Conservation (phyloP, 805 yeast species). For the Alloascoidea africana region DNA sequence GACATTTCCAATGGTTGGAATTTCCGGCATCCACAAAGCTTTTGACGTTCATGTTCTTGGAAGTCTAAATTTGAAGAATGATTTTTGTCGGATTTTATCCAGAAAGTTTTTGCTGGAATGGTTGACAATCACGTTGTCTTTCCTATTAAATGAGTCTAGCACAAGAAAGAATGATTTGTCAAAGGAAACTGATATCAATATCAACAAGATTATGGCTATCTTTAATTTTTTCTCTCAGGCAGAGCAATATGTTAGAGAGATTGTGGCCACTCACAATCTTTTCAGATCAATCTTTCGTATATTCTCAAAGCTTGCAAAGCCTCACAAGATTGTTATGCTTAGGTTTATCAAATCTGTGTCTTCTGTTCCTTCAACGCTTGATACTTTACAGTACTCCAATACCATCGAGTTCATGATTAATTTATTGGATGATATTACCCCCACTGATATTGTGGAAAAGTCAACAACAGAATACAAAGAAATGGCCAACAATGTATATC, state of each 20-base stretch:
- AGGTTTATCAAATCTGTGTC: constrained; percentile 24
- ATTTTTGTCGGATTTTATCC: constrained; percentile 29
- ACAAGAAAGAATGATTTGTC: constrained; percentile 8
- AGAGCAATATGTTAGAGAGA: constrained; percentile 26
- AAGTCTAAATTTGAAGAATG: constrained; percentile 23
- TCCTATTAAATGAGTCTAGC: constrained; percentile 5
- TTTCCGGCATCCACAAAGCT: constrained; percentile 25
- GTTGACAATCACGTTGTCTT: constrained; percentile 24
- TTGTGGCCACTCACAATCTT: constrained; percentile 12
- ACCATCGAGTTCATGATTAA: constrained; percentile 28
- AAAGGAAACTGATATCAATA: constrained; percentile 6
- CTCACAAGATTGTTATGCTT: constrained; percentile 24
- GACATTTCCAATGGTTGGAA: constrained; percentile 25
- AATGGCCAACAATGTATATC: constrained; percentile 28
- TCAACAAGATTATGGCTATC: constrained; percentile 24
- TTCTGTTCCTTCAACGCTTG: constrained; percentile 13
- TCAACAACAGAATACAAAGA: constrained; percentile 19
- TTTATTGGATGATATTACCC: constrained; percentile 9
- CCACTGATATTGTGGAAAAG: not conserved
- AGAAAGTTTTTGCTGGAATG: constrained; percentile 23
- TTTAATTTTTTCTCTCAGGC: constrained; percentile 27
- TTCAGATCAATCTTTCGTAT: constrained; percentile 16
- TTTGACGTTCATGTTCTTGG: constrained; percentile 20
- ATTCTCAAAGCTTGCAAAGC: not conserved
- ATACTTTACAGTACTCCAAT: constrained; percentile 18